Conservation (phyloP, 148 eudicot genomes). For the Cornus suecica region DNA sequence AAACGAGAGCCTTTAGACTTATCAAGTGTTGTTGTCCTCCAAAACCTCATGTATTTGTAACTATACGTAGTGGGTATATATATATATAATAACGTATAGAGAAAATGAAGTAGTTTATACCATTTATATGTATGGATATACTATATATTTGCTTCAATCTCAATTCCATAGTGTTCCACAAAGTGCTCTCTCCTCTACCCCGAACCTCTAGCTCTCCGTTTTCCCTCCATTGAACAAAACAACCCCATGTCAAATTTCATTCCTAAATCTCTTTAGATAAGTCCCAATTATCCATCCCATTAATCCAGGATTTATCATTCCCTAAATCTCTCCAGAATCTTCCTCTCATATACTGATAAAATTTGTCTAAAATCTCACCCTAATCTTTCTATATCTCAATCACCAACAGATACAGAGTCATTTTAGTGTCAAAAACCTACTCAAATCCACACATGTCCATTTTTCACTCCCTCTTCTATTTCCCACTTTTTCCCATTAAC, state of each 20-base stretch:
- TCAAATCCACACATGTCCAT: not conserved
- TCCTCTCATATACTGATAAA: not conserved
- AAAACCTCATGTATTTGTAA: no score
- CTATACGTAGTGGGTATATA: no score
- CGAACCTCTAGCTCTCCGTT: not conserved
- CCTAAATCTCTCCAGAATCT: constrained; percentile 7
- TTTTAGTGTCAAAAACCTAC: not conserved
- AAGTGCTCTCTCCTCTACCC: not conserved
- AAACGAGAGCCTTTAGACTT: no score
- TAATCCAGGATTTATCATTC: not conserved
- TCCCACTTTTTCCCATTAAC: not conserved
- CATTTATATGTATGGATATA: constrained; percentile 7
- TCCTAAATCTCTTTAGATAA: not conserved
- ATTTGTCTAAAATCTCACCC: not conserved
- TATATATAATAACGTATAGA: no score
- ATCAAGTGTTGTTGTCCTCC: no score
- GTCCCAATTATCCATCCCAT: not conserved
- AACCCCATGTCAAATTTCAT: not conserved
- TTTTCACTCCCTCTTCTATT: not conserved
- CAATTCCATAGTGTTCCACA: no score
- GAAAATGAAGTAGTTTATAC: not conserved
- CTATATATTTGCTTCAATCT: not conserved
- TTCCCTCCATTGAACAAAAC: not conserved
- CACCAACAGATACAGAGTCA: not conserved
- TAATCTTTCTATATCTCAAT: not conserved